Percentiles rank a stretch among this genome's conserved stretches.
Evolutionary conservation across 148 eudicot genomes (phyloP).

Genomic region (Selenicereus undatus): DNA sequence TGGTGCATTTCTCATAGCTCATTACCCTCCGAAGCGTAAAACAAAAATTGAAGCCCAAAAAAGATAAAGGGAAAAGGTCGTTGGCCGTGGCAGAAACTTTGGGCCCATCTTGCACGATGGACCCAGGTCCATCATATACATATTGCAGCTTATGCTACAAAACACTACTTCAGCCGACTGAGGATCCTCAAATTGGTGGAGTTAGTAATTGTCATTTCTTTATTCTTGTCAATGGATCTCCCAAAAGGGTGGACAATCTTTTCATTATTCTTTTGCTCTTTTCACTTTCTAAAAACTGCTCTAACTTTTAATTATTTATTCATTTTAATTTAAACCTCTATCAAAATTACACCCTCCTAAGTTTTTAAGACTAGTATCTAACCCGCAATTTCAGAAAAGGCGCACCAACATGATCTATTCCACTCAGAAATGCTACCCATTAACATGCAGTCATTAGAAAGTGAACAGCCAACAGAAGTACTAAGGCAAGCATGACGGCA

Average conservation of each 20-base stretch:
- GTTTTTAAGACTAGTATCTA: neutral
- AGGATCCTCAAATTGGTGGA: neutral
- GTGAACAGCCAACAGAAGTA: neutral
- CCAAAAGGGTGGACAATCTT: neutral
- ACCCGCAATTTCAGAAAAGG: neutral
- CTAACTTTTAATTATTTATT: no score
- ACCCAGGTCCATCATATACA: no score
- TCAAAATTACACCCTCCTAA: neutral
- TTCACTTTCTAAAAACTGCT: neutral
- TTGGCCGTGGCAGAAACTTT: no score
- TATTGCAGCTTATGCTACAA: neutral
- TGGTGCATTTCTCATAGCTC: no score
- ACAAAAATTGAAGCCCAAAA: no score
- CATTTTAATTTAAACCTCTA: neutral
- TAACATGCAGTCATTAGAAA: neutral
- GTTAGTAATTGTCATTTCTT: neutral
- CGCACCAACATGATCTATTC: neutral
- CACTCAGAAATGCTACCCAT: neutral
- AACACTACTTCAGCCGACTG: neutral
- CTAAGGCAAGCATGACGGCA: neutral
- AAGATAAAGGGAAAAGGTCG: no score
- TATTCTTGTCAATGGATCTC: neutral
- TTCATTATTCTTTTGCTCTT: neutral
- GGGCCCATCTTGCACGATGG: no score
- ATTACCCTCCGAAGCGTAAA: no score